These are phyloP conservation scores for Picocystis salinarum DNA, from an alignment of 139 green algal species.

Conservation along the genomic window DNA sequence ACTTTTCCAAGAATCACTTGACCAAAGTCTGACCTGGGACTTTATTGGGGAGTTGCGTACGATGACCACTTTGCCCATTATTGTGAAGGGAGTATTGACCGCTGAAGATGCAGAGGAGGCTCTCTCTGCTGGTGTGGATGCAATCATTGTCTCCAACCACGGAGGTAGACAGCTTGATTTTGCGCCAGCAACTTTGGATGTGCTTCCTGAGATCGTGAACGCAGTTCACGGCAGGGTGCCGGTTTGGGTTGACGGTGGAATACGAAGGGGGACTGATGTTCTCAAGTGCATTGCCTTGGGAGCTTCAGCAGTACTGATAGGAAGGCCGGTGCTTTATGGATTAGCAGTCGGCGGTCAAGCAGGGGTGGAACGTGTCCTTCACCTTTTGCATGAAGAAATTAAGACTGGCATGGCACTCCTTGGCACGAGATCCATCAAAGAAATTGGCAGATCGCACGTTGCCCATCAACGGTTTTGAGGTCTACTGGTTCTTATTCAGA, in stretches of 20 bases:
- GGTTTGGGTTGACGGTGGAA: conserved; percentile 65
- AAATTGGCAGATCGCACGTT: too few species aligned
- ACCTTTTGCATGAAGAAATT: conserved; percentile 5
- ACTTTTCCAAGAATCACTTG: conserved; percentile 7
- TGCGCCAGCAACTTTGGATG: conserved; percentile 42
- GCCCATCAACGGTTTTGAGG: too few species aligned
- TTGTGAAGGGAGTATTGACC: conserved; percentile 68
- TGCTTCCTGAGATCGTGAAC: conserved; percentile 42
- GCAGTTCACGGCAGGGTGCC: conserved; percentile 44
- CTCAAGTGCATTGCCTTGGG: conserved; percentile 83
- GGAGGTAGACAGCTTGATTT: conserved; percentile 78
- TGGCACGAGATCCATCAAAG: neutral
- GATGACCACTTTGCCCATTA: conserved; percentile 51
- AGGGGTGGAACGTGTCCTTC: conserved; percentile 23
- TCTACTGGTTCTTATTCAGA: too few species aligned
- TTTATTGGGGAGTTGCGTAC: conserved; percentile 45
- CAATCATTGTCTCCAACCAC: conserved; percentile 73
- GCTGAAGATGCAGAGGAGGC: conserved; percentile 49
- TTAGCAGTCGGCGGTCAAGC: conserved; percentile 51
- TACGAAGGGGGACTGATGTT: conserved; percentile 74
- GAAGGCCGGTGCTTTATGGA: conserved; percentile 73
- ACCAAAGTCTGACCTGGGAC: conserved; percentile 51
- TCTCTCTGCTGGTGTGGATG: conserved; percentile 44
- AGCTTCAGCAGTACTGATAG: conserved; percentile 64
- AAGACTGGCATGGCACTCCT: conserved; percentile 8